Evolutionary conservation across 306 rosid species (phyloP), one percentile per base, ranked within the genome.

Genomic region (Casuarina cunninghamiana): DNA sequence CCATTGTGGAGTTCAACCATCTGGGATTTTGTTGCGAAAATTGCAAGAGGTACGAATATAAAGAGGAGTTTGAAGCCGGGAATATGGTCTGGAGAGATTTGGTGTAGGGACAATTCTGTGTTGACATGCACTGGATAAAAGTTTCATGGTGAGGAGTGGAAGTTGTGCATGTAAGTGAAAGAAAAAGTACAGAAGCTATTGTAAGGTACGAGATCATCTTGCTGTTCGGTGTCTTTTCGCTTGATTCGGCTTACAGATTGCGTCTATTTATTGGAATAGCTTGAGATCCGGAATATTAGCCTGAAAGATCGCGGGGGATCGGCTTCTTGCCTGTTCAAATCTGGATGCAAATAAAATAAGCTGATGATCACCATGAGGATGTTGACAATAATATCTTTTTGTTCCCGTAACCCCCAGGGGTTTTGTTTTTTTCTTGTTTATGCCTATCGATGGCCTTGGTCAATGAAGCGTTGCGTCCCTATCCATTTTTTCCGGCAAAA

Each of bases 21-120:
- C 90, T 89, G 0, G 90, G 90, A 11, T 84, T 89, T 69, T 89
- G 93, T 46, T 82, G 69, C 16, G 80, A 74, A 79, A 86, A 81
- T 41, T 76, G 77, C 55, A 86, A 81, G n/a, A 79, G 42, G 53
- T 66, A 26, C 41, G 73, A 72, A 53, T 80, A 84, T 1, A 13
- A 57, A 38, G 83, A 43, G 9, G 87, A 78, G 49, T 80, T 77
- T 82, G 81, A 21, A 72, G 12, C 76, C 74, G 80, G 50, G 75
- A 86, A 0, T 19, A 6, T 77, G 48, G 54, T 78, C 35, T 75
- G 43, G 45, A 61, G 73, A 55, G 68, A 45, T 72, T 79, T 37
- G 43, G 82, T 75, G n/a, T 26, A 48, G 70, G 19, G 11, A 58
- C 41, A 12, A 63, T 76, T 44, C 49, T 13, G 66, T 32, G 72